A percentile compares a stretch with the other conserved stretches of the same genome.
These are phyloP conservation scores for Phytophthora cryptogea DNA, from an alignment of 352 stramenopile species.

Conservation along the genomic window DNA sequence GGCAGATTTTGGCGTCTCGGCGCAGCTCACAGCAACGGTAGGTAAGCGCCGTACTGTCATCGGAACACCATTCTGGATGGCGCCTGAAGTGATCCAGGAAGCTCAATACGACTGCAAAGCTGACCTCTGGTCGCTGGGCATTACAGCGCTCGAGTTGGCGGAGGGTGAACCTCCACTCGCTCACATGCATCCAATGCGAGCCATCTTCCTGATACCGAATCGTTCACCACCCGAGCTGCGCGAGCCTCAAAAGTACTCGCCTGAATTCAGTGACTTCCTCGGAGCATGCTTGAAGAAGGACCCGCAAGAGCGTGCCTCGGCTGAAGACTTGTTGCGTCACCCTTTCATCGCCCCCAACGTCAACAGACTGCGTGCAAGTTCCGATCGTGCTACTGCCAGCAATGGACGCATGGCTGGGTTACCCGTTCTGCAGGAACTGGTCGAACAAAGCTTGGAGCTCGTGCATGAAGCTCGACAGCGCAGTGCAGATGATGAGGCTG, in stretches of 20 bases:
- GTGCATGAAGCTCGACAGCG: slow-evolving; percentile 57
- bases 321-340: slow-evolving; percentile 56
- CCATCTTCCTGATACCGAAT: slow-evolving; percentile 82
- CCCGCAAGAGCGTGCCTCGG: slow-evolving; percentile 46
- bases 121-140: slow-evolving; percentile 85
- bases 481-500: slow-evolving; percentile 55
- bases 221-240: slow-evolving; percentile 59
- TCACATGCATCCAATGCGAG: slow-evolving; percentile 88
- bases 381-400: slow-evolving; percentile 16
- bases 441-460: slow-evolving; percentile 72
- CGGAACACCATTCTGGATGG: slow-evolving; percentile 93
- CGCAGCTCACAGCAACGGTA: slow-evolving; percentile 89
- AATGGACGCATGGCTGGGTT: slow-evolving; percentile 36
- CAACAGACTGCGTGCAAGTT: slow-evolving; percentile 43
- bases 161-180: slow-evolving; percentile 85
- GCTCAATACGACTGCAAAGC: slow-evolving; percentile 84
- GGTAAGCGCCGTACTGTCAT: slow-evolving; percentile 92
- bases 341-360: slow-evolving; percentile 68
- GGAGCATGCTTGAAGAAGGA: slow-evolving; percentile 72
- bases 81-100: slow-evolving; percentile 90
- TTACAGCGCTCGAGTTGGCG: slow-evolving; percentile 91
- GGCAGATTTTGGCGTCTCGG: slow-evolving; percentile 91
- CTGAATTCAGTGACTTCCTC: slow-evolving; percentile 65
- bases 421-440: slow-evolving; percentile 67
- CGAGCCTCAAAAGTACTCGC: slow-evolving; percentile 44